Percentiles rank a stretch among this genome's conserved stretches.
These are phyloP conservation scores for Candida oleophila DNA, from an alignment of 805 yeast genomes.

Conservation along the genomic window DNA sequence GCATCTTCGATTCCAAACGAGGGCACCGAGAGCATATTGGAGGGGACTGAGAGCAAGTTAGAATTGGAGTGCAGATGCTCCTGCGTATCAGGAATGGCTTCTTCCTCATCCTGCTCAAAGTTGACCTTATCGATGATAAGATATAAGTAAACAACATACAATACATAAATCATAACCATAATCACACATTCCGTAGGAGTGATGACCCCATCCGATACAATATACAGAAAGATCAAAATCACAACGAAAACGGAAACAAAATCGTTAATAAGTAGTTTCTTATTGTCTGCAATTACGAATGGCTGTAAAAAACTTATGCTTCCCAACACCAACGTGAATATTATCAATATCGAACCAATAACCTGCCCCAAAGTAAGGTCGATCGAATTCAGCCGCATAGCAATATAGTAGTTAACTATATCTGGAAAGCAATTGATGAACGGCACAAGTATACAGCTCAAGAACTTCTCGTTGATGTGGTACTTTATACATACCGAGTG, in stretches of 20 bases:
- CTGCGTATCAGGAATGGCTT: not conserved
- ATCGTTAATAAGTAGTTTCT: conserved; percentile 21
- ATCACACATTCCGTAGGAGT: conserved; percentile 28
- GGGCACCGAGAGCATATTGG: not conserved
- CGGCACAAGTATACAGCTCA: conserved; percentile 36
- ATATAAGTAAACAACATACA: conserved; percentile 24
- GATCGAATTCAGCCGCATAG: conserved; percentile 24
- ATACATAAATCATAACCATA: conserved; percentile 22
- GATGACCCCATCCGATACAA: conserved; percentile 34
- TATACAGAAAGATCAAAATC: conserved; percentile 23
- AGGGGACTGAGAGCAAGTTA: not conserved
- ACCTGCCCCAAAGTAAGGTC: conserved; percentile 39
- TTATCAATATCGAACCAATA: conserved; percentile 33
- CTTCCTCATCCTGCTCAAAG: not conserved
- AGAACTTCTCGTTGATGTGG: conserved; percentile 25
- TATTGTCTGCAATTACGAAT: conserved; percentile 17
- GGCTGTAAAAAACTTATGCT: conserved; percentile 25
- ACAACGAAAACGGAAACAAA: conserved; percentile 29
- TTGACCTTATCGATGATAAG: conserved; percentile 1
- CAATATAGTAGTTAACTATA: conserved; percentile 32
- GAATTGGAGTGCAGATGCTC: not conserved
- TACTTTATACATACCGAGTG: conserved; percentile 23
- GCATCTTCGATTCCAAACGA: conserved; percentile 5
- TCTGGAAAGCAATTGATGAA: conserved; percentile 38
- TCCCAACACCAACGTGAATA: conserved; percentile 35